Conservation (phyloP, 768 basidiomycete species). For the Tulasnella sp. region DNA sequence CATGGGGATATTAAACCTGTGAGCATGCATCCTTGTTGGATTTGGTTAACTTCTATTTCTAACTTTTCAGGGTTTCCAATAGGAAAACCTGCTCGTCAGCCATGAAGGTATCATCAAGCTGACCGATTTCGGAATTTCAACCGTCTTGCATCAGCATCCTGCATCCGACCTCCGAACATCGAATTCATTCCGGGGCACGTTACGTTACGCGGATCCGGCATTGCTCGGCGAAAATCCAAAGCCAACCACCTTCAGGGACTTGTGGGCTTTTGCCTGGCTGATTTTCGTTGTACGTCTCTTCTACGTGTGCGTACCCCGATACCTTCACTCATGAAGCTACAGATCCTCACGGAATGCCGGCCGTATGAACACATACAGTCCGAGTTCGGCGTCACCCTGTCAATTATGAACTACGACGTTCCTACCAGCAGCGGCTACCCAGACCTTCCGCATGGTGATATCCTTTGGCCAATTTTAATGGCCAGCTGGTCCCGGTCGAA, state of each 20-base stretch:
- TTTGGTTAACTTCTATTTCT: neutral
- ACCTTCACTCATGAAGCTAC: neutral
- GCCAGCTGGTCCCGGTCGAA: neutral
- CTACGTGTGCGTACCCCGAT: neutral
- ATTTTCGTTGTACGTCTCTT: neutral
- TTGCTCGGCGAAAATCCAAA: neutral
- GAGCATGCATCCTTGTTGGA: neutral
- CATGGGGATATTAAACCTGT: conserved; percentile 1
- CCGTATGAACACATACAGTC: neutral
- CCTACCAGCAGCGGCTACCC: neutral
- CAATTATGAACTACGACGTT: neutral
- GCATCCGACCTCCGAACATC: neutral
- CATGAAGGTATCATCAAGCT: neutral
- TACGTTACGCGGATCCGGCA: neutral
- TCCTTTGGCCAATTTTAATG: neutral
- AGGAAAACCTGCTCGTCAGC: conserved; percentile 4
- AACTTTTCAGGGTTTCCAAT: too few species aligned
- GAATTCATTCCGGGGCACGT: neutral
- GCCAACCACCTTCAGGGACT: neutral
- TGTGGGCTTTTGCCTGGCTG: neutral
- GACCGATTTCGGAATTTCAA: neutral
- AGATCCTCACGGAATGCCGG: neutral
- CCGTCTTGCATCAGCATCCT: neutral
- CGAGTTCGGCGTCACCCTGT: neutral
- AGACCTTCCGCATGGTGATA: neutral